phyloP scores from a whole-genome alignment of 768 basidiomycete genomes.

The Hygrophorus russula region DNA sequence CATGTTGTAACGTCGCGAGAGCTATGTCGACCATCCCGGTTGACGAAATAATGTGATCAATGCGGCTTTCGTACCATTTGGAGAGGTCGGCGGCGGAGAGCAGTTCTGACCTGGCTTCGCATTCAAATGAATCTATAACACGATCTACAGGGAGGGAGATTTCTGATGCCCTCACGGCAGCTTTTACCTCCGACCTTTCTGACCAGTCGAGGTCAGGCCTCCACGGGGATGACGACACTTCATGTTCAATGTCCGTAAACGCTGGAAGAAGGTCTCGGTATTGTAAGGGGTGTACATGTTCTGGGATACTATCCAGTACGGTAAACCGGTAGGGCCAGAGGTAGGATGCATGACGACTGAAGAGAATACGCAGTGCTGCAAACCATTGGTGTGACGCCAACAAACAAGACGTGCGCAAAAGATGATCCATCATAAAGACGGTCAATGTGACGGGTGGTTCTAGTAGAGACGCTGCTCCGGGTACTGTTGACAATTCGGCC shows the following conservation, averaged over 20 bases:
- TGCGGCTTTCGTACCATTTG: constrained; percentile 65
- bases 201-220: constrained; percentile 47
- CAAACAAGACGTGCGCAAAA: constrained; percentile 47
- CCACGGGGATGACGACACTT: constrained; percentile 27
- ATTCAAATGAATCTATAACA: constrained; percentile 1
- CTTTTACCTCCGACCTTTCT: constrained; percentile 34
- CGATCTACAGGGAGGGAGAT: constrained; percentile 4
- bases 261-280: constrained; percentile 55
- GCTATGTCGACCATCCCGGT: constrained; percentile 76
- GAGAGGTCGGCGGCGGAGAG: constrained; percentile 42
- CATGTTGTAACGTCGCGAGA: constrained; percentile 74
- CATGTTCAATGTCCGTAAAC: constrained; percentile 35
- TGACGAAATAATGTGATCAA: constrained; percentile 45
- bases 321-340: constrained; percentile 63
- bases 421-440: constrained; percentile 48
- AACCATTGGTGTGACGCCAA: constrained; percentile 58
- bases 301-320: constrained; percentile 67
- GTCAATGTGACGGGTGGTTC: constrained; percentile 43
- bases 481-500: constrained; percentile 11
- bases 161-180: constrained; percentile 22
- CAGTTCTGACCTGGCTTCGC: constrained; percentile 15
- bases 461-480: constrained; percentile 18
- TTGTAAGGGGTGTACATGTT: constrained; percentile 52
- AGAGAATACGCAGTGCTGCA: constrained; percentile 43
- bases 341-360: constrained; percentile 38